These are phyloP conservation scores for Periconia digitata DNA, from an alignment of 2,329 filamentous ascomycete genomes.

Conservation along the genomic window DNA sequence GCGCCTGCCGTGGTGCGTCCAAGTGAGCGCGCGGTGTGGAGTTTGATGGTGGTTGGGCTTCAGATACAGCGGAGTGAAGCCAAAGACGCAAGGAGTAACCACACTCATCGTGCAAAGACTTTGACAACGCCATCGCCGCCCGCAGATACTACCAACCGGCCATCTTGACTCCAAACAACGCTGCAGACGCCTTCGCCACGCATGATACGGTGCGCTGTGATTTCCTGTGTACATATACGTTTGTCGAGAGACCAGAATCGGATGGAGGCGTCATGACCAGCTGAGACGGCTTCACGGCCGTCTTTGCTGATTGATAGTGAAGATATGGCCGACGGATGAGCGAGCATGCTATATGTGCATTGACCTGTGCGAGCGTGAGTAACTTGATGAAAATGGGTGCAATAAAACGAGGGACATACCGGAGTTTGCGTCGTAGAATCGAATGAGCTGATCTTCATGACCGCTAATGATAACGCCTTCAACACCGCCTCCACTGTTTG, in stretches of 20 bases:
- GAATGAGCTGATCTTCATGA: conserved; percentile 92
- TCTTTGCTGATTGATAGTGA: conserved; percentile 90
- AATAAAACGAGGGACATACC: conserved; percentile 64
- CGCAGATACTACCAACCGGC: conserved; percentile 89
- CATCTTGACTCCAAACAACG: conserved; percentile 94
- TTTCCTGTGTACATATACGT: conserved; percentile 90
- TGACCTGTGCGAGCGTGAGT: conserved; percentile 66
- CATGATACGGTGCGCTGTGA: conserved; percentile 91
- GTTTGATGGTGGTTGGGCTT: conserved; percentile 11
- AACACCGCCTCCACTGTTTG: conserved; percentile 69
- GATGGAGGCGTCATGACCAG: conserved; percentile 91
- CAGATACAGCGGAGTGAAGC: conserved; percentile 4
- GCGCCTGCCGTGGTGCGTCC: neutral
- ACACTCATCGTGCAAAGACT: conserved; percentile 62
- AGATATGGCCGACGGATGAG: conserved; percentile 90
- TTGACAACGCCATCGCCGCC: conserved; percentile 96
- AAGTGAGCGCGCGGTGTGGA: conserved; percentile 9
- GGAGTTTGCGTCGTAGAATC: conserved; percentile 98
- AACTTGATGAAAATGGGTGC: neutral
- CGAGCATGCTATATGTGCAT: conserved; percentile 99
- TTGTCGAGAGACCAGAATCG: conserved; percentile 98
- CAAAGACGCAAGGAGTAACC: neutral
- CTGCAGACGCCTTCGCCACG: conserved; percentile 92
- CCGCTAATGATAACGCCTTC: conserved; percentile 95
- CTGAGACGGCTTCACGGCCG: conserved; percentile 90